Conservation (phyloP, 139 green algal genomes). For the Medakamo hakoo region DNA sequence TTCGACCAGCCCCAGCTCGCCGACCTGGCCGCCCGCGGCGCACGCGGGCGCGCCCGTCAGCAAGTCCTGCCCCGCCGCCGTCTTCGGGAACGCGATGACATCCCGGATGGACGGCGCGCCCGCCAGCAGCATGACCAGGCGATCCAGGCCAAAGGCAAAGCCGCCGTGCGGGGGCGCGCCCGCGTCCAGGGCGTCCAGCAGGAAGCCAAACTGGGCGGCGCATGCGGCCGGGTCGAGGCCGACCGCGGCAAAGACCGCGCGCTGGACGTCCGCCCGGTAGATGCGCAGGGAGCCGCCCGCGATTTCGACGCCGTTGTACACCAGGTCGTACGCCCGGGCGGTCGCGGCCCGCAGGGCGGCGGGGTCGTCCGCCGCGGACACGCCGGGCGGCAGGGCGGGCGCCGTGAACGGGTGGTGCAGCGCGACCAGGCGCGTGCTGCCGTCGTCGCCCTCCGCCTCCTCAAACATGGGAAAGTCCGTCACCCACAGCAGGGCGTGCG, state of each 20-base stretch:
- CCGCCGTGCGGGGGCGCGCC: slow-evolving; percentile 88
- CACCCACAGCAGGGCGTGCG: slow-evolving; percentile 77
- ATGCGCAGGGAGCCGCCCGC: slow-evolving; percentile 84
- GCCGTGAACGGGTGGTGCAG: slow-evolving; percentile 98
- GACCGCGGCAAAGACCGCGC: slow-evolving; percentile 79
- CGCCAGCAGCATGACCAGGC: slow-evolving; percentile 85
- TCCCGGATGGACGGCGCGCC: slow-evolving; percentile 75
- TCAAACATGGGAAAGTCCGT: slow-evolving; percentile 98
- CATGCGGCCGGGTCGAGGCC: slow-evolving; percentile 67
- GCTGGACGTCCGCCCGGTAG: slow-evolving; percentile 77
- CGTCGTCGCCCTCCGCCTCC: slow-evolving; percentile 63
- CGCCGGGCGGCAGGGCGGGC: slow-evolving; percentile 36
- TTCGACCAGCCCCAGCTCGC: slow-evolving; percentile 24
- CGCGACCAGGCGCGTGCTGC: slow-evolving; percentile 28
- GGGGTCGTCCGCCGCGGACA: neutral
- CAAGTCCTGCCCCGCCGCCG: slow-evolving; percentile 59
- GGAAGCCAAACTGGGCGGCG: slow-evolving; percentile 62
- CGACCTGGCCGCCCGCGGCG: slow-evolving; percentile 42
- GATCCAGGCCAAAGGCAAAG: slow-evolving; percentile 85
- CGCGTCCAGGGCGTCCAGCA: slow-evolving; percentile 62
- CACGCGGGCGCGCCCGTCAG: slow-evolving; percentile 59
- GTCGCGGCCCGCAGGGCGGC: slow-evolving; percentile 8
- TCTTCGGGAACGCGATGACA: slow-evolving; percentile 99
- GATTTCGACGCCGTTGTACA: slow-evolving; percentile 97
- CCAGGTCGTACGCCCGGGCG: slow-evolving; percentile 87